phyloP scores from a whole-genome alignment of 2,329 filamentous ascomycete genomes.

The Penicillium sp. region DNA sequence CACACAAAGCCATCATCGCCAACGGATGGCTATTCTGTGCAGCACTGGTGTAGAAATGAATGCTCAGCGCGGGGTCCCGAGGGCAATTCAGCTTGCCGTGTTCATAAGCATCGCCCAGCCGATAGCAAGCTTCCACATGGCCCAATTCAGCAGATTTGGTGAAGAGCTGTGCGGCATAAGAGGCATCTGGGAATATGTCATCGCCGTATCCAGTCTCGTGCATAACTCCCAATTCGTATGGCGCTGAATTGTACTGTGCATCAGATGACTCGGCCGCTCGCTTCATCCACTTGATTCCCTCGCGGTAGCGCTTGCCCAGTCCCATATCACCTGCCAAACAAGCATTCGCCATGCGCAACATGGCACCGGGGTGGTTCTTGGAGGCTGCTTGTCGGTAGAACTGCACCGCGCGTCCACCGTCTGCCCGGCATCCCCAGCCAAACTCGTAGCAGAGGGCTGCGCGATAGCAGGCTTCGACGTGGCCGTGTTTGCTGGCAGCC shows the following conservation, averaged over 20 bases:
- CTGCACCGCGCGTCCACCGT: conserved; percentile 87
- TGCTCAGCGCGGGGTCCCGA: conserved; percentile 83
- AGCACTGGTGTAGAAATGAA: conserved; percentile 95
- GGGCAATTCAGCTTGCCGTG: conserved; percentile 85
- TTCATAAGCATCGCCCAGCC: conserved; percentile 95
- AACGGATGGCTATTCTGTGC: conserved; percentile 78
- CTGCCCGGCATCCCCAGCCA: conserved; percentile 90
- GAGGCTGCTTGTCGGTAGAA: conserved; percentile 87
- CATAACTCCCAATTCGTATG: conserved; percentile 82
- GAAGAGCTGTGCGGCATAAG: conserved; percentile 88
- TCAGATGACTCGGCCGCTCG: conserved; percentile 87
- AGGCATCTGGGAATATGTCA: conserved; percentile 86
- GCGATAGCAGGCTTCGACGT: conserved; percentile 92
- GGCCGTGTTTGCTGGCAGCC: conserved; percentile 91
- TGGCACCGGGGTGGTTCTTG: conserved; percentile 92
- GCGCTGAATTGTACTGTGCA: conserved; percentile 84
- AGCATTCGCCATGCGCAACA: conserved; percentile 85
- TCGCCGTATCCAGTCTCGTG: conserved; percentile 94
- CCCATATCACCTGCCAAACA: conserved; percentile 89
- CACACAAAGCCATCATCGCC: conserved; percentile 97
- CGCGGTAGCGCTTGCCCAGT: conserved; percentile 74
- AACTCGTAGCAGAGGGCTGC: conserved; percentile 96
- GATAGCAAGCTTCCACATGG: conserved; percentile 78
- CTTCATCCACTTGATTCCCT: conserved; percentile 96
- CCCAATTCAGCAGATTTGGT: conserved; percentile 92